These are phyloP conservation scores for Trichosporon inkin DNA, from an alignment of 1,284 basidiomycete genomes.

Conservation along the genomic window DNA sequence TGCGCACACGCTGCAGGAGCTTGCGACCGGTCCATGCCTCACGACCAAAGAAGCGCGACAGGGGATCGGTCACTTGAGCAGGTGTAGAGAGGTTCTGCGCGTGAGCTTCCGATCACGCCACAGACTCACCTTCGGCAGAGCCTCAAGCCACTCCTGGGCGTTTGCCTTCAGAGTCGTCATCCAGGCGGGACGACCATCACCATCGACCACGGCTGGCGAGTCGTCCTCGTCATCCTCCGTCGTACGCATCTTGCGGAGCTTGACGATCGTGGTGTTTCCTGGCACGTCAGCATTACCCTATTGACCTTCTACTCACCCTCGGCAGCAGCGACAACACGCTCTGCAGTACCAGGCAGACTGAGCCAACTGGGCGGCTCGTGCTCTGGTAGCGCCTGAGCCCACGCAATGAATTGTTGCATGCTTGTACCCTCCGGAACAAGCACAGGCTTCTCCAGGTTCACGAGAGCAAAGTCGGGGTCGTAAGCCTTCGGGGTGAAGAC, in stretches of 20 bases:
- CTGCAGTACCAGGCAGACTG: constrained; percentile 81
- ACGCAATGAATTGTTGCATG: constrained; percentile 79
- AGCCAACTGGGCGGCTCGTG: constrained; percentile 90
- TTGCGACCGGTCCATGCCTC: constrained; percentile 75
- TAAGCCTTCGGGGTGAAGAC: constrained; percentile 83
- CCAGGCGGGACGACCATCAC: constrained; percentile 79
- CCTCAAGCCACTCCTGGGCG: constrained; percentile 73
- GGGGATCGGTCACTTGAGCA: constrained; percentile 57
- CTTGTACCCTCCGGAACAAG: constrained; percentile 83
- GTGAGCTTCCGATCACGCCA: background rate
- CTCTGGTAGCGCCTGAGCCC: constrained; percentile 81
- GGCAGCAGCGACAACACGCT: constrained; percentile 80
- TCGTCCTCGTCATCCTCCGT: constrained; percentile 82
- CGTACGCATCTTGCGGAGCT: constrained; percentile 86
- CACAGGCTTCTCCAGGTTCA: constrained; percentile 59
- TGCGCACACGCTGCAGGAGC: constrained; percentile 69
- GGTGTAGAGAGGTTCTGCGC: constrained; percentile 25
- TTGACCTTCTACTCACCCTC: constrained; percentile 61
- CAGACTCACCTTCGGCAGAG: constrained; percentile 64
- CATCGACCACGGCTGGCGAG: constrained; percentile 56
- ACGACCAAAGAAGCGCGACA: constrained; percentile 81
- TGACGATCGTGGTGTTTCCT: constrained; percentile 77
- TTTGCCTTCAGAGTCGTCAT: constrained; percentile 77
- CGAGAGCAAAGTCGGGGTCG: constrained; percentile 84
- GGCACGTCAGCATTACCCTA: constrained; percentile 4